A percentile compares a stretch with the other conserved stretches of the same genome.
These are phyloP conservation scores for Heliamphora exappendiculata DNA, from an alignment of 148 eudicot genomes.

Conservation along the genomic window DNA sequence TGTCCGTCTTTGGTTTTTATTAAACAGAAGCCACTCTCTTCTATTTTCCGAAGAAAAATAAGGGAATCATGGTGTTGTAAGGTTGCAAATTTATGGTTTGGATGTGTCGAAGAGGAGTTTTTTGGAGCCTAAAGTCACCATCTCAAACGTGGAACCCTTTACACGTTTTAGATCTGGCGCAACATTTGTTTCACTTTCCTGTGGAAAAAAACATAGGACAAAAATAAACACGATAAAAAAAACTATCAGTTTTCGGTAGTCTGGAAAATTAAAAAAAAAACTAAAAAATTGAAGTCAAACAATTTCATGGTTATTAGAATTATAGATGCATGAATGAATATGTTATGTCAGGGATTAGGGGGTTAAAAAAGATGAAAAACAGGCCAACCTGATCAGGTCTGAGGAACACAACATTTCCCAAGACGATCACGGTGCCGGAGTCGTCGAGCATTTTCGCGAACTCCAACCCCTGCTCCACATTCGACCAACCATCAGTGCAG, in stretches of 20 bases:
- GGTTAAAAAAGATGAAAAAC: neutral
- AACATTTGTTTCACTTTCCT: slow-evolving; percentile 59
- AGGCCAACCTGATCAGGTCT: slow-evolving; percentile 80
- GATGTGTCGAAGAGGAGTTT: neutral
- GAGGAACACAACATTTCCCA: slow-evolving; percentile 66
- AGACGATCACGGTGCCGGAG: slow-evolving; percentile 71
- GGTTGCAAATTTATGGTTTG: neutral
- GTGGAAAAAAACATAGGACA: slow-evolving; percentile 37
- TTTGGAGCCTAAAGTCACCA: slow-evolving; percentile 21
- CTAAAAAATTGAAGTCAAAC: neutral
- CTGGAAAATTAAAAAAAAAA: slow-evolving; percentile 10
- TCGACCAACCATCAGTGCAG: slow-evolving; percentile 33
- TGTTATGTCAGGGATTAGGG: neutral
- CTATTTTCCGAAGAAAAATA: neutral
- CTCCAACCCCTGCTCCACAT: slow-evolving; percentile 36
- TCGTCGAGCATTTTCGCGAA: slow-evolving; percentile 68
- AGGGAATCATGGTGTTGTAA: neutral
- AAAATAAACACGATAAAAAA: slow-evolving; percentile 36
- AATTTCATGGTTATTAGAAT: neutral
- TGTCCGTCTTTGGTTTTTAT: neutral
- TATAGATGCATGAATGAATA: neutral
- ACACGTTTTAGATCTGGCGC: slow-evolving; percentile 28
- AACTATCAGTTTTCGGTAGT: slow-evolving; percentile 52
- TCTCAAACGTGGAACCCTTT: slow-evolving; percentile 25
- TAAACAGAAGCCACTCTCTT: neutral